Evolutionary conservation across 2,329 filamentous ascomycete species (phyloP), one percentile per base, ranked within the genome.

Genomic region (Fusarium sacchari): DNA sequence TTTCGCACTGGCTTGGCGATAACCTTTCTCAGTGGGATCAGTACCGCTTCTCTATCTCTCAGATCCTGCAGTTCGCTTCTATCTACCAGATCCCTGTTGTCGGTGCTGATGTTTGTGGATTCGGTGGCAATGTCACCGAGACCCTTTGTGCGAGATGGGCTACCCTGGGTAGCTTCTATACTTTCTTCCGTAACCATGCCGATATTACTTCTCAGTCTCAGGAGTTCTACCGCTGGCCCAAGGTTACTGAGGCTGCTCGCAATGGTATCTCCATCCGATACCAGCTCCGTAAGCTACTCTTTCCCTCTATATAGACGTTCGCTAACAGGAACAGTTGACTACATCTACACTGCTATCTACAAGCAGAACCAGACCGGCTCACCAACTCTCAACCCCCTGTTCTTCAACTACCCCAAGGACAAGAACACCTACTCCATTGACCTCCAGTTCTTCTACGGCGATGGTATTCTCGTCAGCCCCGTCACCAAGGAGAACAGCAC

Each of bases 31-130:
- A 72, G 30, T 93, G 91, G 90, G 80, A 82, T 9, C 84, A 90
- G 61, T 92, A 92, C 80, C 86, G 86, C 2, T 81, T 86, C 32
- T 88, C 86, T 3, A 91, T 93, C 67, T 81, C 86, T 4, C 85
- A 87, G 76, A 88, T 91, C 81, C 80, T 92, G 36, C 85, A 87
- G 5, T 93, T 93, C 58, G 85, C 88, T 0, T 85, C 90, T 10
- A 85, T 93, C 65, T 93, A 91, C 81, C 91, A 93, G 73, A 80
- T 93, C 2, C 91, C 91, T 15, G 90, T 93, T 86, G 89, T 89
- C 1, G 92, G 92, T 18, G 86, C 89, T 6, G 94, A 97, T 67
- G 91, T 95, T 0, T 97, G 94, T 76, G 94, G 94, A 0, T 97
- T 93, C 77, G 91, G 85, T 17, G 87, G 84, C 20, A 88, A 92